Evolutionary conservation across 208 protist genomes (phyloP), one percentile per base, ranked within the genome.

Genomic region (Naegleria fowleri): DNA sequence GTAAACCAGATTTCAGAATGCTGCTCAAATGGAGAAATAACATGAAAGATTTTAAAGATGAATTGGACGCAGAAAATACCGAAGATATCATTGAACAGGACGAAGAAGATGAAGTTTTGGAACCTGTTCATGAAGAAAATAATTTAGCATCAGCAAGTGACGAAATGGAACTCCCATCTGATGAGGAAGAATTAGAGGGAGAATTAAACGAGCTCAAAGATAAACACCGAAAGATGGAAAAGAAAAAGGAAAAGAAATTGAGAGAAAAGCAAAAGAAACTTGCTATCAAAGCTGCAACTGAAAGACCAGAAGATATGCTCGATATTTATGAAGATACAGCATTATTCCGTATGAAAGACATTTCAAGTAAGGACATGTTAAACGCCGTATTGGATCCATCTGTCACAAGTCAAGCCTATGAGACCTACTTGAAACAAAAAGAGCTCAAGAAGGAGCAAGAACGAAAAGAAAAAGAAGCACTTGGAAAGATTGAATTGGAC

Each of bases 21-120:
- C 93, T 99, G 84, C 93, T 99, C 52, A 97, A 97, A 52, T 99
- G 98, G 98, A 95, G 97, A 9, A 95, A 97, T 58, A 93, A 95
- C 86, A 95, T 98, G 76, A 90, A 95, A 29, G 91, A 93, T 15
- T 95, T 98, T 92, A 93, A 95, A 83, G 93, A 93, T 29, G 86
- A 48, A 43, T 40, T 84, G 0, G 39, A 88, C 22, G 93, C 86
- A 43, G 92, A 89, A 33, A 90, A 79, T n/a, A 55, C 92, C 40
- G 92, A 59, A 25, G 92, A 36, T 19, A 91, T 43, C 41, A 92
- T 41, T 59, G 92, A 92, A 0, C 15, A n/a, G 41, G 90, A 89
- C 51, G 94, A 96, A 55, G 95, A 96, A 15, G 51, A 52, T 36
- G 90, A 90, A 36, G 38, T 36, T 7, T 5, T 39, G 15, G 29